These are phyloP conservation scores for Zalerion maritima DNA, from an alignment of 495 filamentous ascomycete species.

Conservation along the genomic window DNA sequence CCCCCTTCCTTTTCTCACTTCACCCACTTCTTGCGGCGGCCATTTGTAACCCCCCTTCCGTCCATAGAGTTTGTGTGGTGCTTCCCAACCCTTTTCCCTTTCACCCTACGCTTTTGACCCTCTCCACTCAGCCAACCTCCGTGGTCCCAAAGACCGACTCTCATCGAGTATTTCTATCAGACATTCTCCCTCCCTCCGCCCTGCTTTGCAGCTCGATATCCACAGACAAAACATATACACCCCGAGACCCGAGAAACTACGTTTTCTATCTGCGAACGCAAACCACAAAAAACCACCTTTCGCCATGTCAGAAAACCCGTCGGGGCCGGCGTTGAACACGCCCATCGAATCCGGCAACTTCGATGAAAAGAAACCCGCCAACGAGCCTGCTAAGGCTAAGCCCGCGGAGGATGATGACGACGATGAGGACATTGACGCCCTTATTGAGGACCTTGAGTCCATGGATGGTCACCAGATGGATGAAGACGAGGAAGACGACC, in stretches of 20 bases:
- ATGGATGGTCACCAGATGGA: constrained; percentile 50
- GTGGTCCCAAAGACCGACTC: too few relatives aligned
- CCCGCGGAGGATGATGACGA: constrained; percentile 42
- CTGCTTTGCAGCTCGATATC: constrained; percentile 16
- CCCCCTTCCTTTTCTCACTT: constrained; percentile 11
- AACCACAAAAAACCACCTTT: too few relatives aligned
- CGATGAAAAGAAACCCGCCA: constrained; percentile 33
- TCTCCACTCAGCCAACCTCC: too few relatives aligned
- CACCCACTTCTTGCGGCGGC: constrained; percentile 1
- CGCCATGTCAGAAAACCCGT: too few relatives aligned
- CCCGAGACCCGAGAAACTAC: too few relatives aligned
- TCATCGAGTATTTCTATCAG: not conserved
- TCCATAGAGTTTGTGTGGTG: not conserved
- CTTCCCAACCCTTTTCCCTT: constrained; percentile 2
- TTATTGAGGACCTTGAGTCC: constrained; percentile 73
- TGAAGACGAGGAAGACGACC: constrained; percentile 38
- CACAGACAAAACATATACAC: too few relatives aligned
- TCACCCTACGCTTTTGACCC: too few relatives aligned
- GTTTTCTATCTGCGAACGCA: too few relatives aligned
- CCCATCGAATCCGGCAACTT: constrained; percentile 40
- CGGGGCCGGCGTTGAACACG: constrained; percentile 37
- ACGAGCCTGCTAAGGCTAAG: constrained; percentile 13
- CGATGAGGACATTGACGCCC: constrained; percentile 60
- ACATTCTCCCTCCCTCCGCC: not conserved
- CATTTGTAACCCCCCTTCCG: constrained; percentile 1